Conservation (phyloP, 208 protist species). For the Acanthamoeba castellanii region DNA sequence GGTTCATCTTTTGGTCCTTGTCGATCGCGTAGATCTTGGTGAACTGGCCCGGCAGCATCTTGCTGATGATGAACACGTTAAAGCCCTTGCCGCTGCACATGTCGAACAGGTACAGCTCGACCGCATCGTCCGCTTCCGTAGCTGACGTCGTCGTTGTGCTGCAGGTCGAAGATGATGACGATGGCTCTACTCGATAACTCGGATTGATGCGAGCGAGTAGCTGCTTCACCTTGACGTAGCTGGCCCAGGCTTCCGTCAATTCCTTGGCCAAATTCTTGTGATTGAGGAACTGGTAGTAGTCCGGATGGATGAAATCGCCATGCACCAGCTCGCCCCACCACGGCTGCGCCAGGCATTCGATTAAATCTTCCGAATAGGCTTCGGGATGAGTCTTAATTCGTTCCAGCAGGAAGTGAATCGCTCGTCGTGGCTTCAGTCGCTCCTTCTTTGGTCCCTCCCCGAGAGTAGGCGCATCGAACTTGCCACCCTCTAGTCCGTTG, state of each 20-base stretch:
- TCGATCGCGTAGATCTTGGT: conserved; percentile 57
- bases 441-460: background rate
- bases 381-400: conserved; percentile 24
- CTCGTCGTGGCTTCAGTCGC: background rate
- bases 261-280: conserved; percentile 59
- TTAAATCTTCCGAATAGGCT: conserved; percentile 21
- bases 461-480: background rate
- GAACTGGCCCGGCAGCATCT: conserved; percentile 63
- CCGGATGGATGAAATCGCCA: background rate
- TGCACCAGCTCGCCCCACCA: conserved; percentile 39
- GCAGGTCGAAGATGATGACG: background rate
- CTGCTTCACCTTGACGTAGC: conserved; percentile 42
- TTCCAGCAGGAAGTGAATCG: conserved; percentile 29
- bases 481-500: background rate
- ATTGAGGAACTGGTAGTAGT: conserved; percentile 54
- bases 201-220: background rate
- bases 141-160: background rate
- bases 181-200: background rate
- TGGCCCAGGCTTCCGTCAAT: conserved; percentile 45
- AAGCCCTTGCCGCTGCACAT: conserved; percentile 68
- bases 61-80: conserved; percentile 51
- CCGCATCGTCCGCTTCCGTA: background rate
- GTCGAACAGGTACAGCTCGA: conserved; percentile 41
- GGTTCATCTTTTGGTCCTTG: conserved; percentile 68
- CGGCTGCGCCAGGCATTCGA: conserved; percentile 61